phyloP scores from a whole-genome alignment of 1,284 basidiomycete species.

The Tremellales sp. region DNA sequence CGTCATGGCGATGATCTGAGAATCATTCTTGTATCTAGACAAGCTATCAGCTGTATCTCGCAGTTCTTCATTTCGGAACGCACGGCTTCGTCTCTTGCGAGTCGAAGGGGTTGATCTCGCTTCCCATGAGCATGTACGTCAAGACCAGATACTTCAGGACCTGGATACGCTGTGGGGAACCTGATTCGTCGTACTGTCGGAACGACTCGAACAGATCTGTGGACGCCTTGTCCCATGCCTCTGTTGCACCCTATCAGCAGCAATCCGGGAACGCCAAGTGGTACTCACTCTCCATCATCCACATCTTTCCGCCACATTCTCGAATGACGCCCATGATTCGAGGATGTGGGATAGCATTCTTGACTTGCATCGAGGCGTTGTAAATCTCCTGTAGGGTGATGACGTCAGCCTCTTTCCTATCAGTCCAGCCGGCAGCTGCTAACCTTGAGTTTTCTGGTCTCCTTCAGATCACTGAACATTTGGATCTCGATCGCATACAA shows the following conservation, averaged over 20 bases:
- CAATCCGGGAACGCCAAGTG: not conserved
- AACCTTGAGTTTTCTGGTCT: conserved; percentile 92
- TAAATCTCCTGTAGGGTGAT: conserved; percentile 79
- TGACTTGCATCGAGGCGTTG: conserved; percentile 86
- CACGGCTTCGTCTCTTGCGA: conserved; percentile 98
- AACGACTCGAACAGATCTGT: conserved; percentile 99
- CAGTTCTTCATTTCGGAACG: too few species aligned
- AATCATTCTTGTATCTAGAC: conserved; percentile 85
- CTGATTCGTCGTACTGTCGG: conserved; percentile 97
- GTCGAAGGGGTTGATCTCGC: conserved; percentile 98
- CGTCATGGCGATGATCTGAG: conserved; percentile 97
- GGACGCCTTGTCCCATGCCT: conserved; percentile 93
- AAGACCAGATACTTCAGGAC: conserved; percentile 98
- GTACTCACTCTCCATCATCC: conserved; percentile 94
- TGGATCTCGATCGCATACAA: conserved; percentile 98
- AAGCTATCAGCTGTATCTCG: conserved; percentile 11
- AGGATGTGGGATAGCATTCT: conserved; percentile 96
- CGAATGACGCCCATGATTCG: conserved; percentile 98
- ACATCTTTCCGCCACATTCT: conserved; percentile 99
- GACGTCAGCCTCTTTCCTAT: not conserved
- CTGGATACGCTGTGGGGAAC: conserved; percentile 92
- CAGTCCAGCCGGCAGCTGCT: conserved; percentile 3
- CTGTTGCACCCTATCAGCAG: conserved; percentile 47
- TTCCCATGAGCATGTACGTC: conserved; percentile 97
- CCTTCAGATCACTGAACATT: conserved; percentile 96